Percentiles rank a stretch among this genome's conserved stretches.
Evolutionary conservation across 2,329 filamentous ascomycete genomes (phyloP).

Genomic region (Xylaria sp.): DNA sequence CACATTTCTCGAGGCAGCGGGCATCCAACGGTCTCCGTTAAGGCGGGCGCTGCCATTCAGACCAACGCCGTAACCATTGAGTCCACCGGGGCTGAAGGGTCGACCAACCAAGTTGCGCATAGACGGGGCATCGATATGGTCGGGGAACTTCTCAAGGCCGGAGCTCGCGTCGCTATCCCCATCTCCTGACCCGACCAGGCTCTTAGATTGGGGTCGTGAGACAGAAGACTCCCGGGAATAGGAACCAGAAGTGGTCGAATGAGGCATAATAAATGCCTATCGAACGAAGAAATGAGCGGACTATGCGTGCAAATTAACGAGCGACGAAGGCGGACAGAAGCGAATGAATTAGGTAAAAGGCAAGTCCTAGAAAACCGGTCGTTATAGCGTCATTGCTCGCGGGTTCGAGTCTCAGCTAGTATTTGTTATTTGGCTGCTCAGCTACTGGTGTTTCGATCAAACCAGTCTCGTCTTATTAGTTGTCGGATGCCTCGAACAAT

Average conservation of each 20-base stretch:
- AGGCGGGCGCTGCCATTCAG: slow-evolving; percentile 39
- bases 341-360: slow-evolving; percentile 23
- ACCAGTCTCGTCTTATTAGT: not conserved
- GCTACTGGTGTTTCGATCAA: not conserved
- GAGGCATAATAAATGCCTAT: slow-evolving; percentile 38
- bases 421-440: slow-evolving; percentile 4
- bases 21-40: slow-evolving; percentile 41
- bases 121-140: slow-evolving; percentile 43
- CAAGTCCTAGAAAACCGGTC: slow-evolving; percentile 28
- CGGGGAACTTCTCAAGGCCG: slow-evolving; percentile 44
- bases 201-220: slow-evolving; percentile 39
- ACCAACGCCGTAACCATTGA: slow-evolving; percentile 41
- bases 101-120: slow-evolving; percentile 39
- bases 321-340: slow-evolving; percentile 34
- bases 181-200: slow-evolving; percentile 24
- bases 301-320: slow-evolving; percentile 33
- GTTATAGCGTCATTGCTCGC: slow-evolving; percentile 38
- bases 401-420: slow-evolving; percentile 6
- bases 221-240: slow-evolving; percentile 41
- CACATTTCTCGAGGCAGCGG: slow-evolving; percentile 39
- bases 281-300: slow-evolving; percentile 23
- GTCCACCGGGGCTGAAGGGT: slow-evolving; percentile 37
- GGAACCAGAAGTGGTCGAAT: slow-evolving; percentile 42
- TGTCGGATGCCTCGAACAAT: not conserved
- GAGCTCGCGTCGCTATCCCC: slow-evolving; percentile 35